Evolutionary conservation across 768 basidiomycete genomes (phyloP).

Genomic region (Chalciporus chontae): DNA sequence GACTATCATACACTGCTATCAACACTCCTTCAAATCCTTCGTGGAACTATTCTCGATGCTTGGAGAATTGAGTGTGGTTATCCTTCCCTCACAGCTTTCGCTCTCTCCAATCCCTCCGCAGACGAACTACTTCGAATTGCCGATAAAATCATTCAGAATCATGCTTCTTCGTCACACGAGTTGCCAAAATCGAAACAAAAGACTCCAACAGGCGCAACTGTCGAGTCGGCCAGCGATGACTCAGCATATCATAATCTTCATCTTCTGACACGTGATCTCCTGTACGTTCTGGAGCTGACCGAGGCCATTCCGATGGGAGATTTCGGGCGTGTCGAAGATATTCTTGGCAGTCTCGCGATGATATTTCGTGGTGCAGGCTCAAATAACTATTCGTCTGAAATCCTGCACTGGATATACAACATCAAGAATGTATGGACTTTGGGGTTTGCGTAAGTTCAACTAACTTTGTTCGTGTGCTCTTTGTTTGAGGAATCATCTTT

Average conservation of each 20-base stretch:
- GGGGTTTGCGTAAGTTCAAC: slow-evolving; percentile 28
- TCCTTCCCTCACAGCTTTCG: slow-evolving; percentile 10
- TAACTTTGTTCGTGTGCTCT: too few species aligned
- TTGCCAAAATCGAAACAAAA: background rate
- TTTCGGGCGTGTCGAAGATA: slow-evolving; percentile 32
- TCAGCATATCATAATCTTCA: slow-evolving; percentile 21
- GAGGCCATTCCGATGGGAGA: slow-evolving; percentile 29
- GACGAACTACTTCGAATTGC: slow-evolving; percentile 17
- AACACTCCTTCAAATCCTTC: slow-evolving; percentile 27
- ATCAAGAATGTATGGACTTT: slow-evolving; percentile 33
- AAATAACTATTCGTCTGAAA: slow-evolving; percentile 19
- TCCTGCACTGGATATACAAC: slow-evolving; percentile 18
- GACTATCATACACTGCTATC: slow-evolving; percentile 33
- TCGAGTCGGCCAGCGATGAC: slow-evolving; percentile 11
- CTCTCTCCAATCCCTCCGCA: slow-evolving; percentile 21
- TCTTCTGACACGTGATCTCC: slow-evolving; percentile 28
- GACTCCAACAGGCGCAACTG: too few species aligned
- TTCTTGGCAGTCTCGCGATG: slow-evolving; percentile 12
- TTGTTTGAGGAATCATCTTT: too few species aligned
- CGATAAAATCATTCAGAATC: slow-evolving; percentile 18
- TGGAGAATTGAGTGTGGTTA: slow-evolving; percentile 29
- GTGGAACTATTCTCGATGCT: slow-evolving; percentile 31
- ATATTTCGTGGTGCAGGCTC: slow-evolving; percentile 19
- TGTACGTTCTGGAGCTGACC: slow-evolving; percentile 29
- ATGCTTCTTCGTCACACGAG: slow-evolving; percentile 15